Conservation (phyloP, 305 asterid species). For the Coffea humblotiana region DNA sequence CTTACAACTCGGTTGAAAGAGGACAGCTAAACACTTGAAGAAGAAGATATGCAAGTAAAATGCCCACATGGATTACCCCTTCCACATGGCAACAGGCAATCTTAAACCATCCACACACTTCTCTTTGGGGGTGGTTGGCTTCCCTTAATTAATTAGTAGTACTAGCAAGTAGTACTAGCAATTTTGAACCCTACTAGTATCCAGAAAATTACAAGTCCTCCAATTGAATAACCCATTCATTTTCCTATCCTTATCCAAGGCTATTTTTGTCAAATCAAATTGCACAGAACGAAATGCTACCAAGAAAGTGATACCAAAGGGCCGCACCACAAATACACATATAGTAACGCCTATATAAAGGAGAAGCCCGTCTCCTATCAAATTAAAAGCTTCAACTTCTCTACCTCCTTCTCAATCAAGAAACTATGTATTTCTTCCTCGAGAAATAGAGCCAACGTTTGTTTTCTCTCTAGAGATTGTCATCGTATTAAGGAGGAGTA, state of each 20-base stretch:
- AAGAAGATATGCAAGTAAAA: not conserved
- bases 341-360: slow-evolving; percentile 7
- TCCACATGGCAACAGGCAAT: slow-evolving; percentile 27
- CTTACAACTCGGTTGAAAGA: not conserved
- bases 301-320: not conserved
- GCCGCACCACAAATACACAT: not conserved
- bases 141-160: not conserved
- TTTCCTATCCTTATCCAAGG: not conserved
- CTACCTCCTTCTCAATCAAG: not conserved
- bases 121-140: slow-evolving; percentile 12
- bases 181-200: not conserved
- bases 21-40: slow-evolving; percentile 5
- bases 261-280: not conserved
- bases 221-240: not conserved
- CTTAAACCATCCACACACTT: slow-evolving; percentile 19
- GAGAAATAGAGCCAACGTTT: not conserved
- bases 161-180: not conserved
- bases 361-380: not conserved
- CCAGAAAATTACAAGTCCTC: not conserved
- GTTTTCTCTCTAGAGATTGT: not conserved
- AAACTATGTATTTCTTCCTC: not conserved
- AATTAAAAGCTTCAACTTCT: not conserved
- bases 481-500: not conserved
- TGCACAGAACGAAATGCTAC: too few relatives aligned
- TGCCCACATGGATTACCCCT: not conserved